phyloP scores from a whole-genome alignment of 2,329 filamentous ascomycete genomes.

The Cordyceps cicadae region DNA sequence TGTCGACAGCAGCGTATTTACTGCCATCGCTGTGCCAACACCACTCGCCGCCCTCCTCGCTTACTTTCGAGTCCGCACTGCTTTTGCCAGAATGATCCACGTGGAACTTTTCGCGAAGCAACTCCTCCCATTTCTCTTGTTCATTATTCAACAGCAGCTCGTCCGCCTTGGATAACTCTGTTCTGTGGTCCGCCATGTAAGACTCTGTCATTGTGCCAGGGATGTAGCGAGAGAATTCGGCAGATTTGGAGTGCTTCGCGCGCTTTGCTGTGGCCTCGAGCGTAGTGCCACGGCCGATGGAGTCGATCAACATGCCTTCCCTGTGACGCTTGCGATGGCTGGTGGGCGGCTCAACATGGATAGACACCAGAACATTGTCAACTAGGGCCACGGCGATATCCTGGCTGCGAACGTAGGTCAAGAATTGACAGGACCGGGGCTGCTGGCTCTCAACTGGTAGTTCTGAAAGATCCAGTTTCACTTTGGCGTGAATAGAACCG shows the following conservation, averaged over 20 bases:
- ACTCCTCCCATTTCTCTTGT: conserved; percentile 39
- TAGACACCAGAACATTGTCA: conserved; percentile 55
- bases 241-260: conserved; percentile 21
- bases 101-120: conserved; percentile 42
- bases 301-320: conserved; percentile 62
- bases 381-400: conserved; percentile 58
- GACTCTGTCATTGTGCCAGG: conserved; percentile 43
- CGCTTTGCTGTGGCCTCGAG: conserved; percentile 29
- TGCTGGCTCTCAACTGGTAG: conserved; percentile 28
- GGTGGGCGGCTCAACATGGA: conserved; percentile 59
- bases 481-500: conserved; percentile 48
- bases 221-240: conserved; percentile 28
- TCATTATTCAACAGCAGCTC: conserved; percentile 37
- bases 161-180: conserved; percentile 40
- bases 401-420: conserved; percentile 56
- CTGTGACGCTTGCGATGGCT: conserved; percentile 47
- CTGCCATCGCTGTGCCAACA: conserved; percentile 35
- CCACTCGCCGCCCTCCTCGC: conserved; percentile 35
- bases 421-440: conserved; percentile 34
- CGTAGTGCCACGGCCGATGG: conserved; percentile 56
- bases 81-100: conserved; percentile 20
- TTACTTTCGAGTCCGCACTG: conserved; percentile 17
- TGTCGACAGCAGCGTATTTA: conserved; percentile 49
- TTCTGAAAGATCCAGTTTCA: conserved; percentile 36
- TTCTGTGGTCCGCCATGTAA: conserved; percentile 38